phyloP scores from a whole-genome alignment of 2,329 filamentous ascomycete genomes.

The Neofusicoccum kwambonambiense region DNA sequence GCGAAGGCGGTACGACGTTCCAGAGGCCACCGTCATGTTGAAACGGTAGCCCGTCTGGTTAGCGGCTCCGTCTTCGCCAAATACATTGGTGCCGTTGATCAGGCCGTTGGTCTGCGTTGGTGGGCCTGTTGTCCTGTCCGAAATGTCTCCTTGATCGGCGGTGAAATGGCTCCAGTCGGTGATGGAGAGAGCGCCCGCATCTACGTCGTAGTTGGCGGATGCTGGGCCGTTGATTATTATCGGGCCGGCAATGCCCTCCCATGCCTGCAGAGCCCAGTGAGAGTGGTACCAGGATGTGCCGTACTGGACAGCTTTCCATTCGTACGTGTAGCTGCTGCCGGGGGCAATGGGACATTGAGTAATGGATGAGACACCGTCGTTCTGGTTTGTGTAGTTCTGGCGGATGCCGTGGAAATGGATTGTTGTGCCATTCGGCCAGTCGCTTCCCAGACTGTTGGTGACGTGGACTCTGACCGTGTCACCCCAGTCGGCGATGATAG shows the following conservation, averaged over 20 bases:
- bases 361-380: constrained; percentile 56
- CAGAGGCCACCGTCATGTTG: constrained; percentile 39
- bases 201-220: constrained; percentile 39
- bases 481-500: constrained; percentile 40
- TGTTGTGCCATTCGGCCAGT: constrained; percentile 53
- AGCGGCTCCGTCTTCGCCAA: constrained; percentile 2
- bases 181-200: constrained; percentile 40
- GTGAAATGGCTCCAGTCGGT: constrained; percentile 37
- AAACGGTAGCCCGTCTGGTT: constrained; percentile 23
- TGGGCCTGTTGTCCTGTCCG: constrained; percentile 2
- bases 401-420: constrained; percentile 64
- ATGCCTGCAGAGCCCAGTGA: constrained; percentile 31
- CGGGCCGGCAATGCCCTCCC: constrained; percentile 34
- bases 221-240: constrained; percentile 41
- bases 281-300: constrained; percentile 33
- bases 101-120: constrained; percentile 44
- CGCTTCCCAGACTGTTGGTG: constrained; percentile 49
- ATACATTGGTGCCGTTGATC: constrained; percentile 48
- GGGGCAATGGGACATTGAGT: constrained; percentile 38
- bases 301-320: constrained; percentile 48
- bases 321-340: constrained; percentile 48
- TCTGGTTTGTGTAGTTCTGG: constrained; percentile 54
- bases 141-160: constrained; percentile 1
- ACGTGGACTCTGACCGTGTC: constrained; percentile 47
- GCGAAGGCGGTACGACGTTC: constrained; percentile 57